phyloP scores from a whole-genome alignment of 495 filamentous ascomycete species.

The Xylaria palmicola region DNA sequence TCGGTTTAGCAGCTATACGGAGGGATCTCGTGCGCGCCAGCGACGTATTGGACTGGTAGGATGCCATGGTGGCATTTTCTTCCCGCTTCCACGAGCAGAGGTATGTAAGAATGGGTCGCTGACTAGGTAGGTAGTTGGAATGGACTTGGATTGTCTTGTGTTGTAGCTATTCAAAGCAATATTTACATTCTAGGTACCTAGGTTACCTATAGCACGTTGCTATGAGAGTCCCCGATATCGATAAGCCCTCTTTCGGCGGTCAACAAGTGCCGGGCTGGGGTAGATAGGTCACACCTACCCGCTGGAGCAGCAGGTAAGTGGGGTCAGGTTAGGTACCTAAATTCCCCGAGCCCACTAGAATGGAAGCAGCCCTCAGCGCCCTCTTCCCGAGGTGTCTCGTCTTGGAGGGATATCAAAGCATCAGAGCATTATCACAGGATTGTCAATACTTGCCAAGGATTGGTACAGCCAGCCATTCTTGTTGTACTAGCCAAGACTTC shows the following conservation, averaged over 20 bases:
- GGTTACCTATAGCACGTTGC: background rate
- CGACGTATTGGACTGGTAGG: slow-evolving; percentile 23
- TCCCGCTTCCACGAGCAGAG: too few relatives aligned
- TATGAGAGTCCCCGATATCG: background rate
- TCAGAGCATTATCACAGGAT: too few relatives aligned
- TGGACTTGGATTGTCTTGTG: background rate
- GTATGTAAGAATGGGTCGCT: background rate
- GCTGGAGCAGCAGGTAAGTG: too few relatives aligned
- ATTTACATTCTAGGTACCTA: background rate
- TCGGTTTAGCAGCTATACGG: slow-evolving; percentile 25
- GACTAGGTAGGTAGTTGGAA: too few relatives aligned
- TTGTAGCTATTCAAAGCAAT: background rate
- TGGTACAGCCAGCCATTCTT: background rate
- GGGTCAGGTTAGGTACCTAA: too few relatives aligned
- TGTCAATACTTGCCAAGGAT: too few relatives aligned
- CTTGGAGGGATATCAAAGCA: too few relatives aligned
- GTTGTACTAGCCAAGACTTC: too few relatives aligned
- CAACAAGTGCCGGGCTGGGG: background rate
- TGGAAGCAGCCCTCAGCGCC: too few relatives aligned
- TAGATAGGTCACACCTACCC: too few relatives aligned
- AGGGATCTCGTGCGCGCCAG: slow-evolving; percentile 27
- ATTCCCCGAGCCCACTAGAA: too few relatives aligned
- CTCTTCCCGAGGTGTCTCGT: too few relatives aligned
- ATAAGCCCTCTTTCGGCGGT: background rate
- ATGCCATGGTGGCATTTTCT: slow-evolving; percentile 32